Base-by-base conservation (phyloP, 192 early-diverging fungal species). In the Geranomyces michiganensis region DNA sequence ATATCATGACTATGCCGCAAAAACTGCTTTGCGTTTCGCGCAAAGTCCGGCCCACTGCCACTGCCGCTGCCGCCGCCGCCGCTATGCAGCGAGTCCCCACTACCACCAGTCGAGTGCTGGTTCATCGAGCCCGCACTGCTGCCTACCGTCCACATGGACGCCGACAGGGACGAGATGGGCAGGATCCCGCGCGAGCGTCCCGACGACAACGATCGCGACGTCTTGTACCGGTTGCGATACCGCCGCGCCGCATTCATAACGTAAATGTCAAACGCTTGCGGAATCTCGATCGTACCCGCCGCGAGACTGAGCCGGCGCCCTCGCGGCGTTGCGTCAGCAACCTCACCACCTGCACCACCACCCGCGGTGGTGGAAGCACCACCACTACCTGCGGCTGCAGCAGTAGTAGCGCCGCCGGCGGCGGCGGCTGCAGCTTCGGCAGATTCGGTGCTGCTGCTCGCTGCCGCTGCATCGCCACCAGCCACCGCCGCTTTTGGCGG, bases 221-320 rank as follows among this genome's bases (percentile, higher is more conserved):
- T 73, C 33, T 73, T 73, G 64, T 73, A 73, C 29, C 71, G 62
- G 41, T 73, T 22, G 24, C 53, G 26, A 30, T 48, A 48, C 30
- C 59, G 21, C 32, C 48, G n/a, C 24, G 68, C 68, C 4, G 56
- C 68, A 36, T 64, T 64, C 62, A 64, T 64, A 29, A 70, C 55
- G 36, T 49, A 71, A 33, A 62, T 78, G 41, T 75, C 67, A n/a
- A 75, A 68, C n/a, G 73, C 64, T 19, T 74, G 71, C 36, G 82
- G 77, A 51, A 83, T 80, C 41, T 81, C 79, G 29, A 83, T 69
- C 17, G 75, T 79, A 49, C 82, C 82, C 0, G 82, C 77, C 12
- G 79, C 78, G 24, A 77, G 53, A 14, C 71, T 74, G 17, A 83
- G 66, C 44, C 82, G 62, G 32, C 82, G 70, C 22, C 78, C 72